These are phyloP conservation scores for Begonia peltatifolia DNA, from an alignment of 306 rosid genomes.

Conservation along the genomic window DNA sequence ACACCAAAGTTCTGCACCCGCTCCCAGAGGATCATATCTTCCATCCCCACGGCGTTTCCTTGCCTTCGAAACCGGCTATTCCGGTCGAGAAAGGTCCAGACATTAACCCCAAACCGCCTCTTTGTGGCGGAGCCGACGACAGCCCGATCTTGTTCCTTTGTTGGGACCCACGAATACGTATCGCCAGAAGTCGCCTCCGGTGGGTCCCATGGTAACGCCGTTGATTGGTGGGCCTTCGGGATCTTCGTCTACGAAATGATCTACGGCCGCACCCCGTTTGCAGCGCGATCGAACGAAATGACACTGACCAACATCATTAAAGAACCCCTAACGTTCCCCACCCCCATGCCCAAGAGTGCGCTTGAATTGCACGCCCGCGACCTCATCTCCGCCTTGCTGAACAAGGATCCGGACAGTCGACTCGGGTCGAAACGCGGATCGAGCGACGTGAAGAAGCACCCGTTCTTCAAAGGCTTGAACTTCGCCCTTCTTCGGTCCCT, in stretches of 20 bases:
- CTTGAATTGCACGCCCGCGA: slow-evolving; percentile 75
- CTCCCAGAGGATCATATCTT: not conserved
- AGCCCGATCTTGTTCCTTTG: slow-evolving; percentile 80
- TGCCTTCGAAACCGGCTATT: slow-evolving; percentile 48
- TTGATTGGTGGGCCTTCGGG: slow-evolving; percentile 98
- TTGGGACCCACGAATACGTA: slow-evolving; percentile 92
- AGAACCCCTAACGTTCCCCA: slow-evolving; percentile 46
- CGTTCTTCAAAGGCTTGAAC: slow-evolving; percentile 56
- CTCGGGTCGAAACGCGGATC: slow-evolving; percentile 95
- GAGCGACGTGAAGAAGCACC: slow-evolving; percentile 71
- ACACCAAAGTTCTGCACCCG: slow-evolving; percentile 18
- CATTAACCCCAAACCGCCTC: slow-evolving; percentile 43
- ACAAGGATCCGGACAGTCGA: slow-evolving; percentile 57
- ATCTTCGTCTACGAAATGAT: slow-evolving; percentile 72
- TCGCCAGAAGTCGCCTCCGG: slow-evolving; percentile 96
- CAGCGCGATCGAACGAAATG: slow-evolving; percentile 52
- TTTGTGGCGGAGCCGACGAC: slow-evolving; percentile 88
- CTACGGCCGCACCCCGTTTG: slow-evolving; percentile 84
- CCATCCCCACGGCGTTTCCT: slow-evolving; percentile 20
- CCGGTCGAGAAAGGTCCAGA: slow-evolving; percentile 67
- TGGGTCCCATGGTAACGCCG: slow-evolving; percentile 93
- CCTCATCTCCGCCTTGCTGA: slow-evolving; percentile 31
- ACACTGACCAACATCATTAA: slow-evolving; percentile 57
- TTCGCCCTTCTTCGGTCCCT: slow-evolving; percentile 58
- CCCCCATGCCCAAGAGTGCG: slow-evolving; percentile 24